Evolutionary conservation across 1,139 yeast species (phyloP).

Genomic region (Keqinozyma sinolaborantium): DNA sequence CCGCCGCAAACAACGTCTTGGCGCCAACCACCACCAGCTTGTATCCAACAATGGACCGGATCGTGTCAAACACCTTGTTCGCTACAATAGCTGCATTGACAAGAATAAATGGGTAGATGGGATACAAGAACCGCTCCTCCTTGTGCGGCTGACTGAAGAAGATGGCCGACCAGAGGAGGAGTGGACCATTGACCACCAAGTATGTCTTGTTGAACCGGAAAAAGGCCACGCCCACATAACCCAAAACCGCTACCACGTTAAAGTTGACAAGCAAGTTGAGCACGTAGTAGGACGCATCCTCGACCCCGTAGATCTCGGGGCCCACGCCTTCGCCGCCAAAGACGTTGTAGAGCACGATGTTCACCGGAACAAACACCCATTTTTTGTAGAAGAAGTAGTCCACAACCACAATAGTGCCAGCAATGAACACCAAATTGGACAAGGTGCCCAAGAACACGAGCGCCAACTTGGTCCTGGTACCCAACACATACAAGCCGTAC

Average conservation of each 20-base stretch:
- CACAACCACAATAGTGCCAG: constrained; percentile 32
- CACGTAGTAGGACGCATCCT: constrained; percentile 74
- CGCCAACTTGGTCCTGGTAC: constrained; percentile 6
- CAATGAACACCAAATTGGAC: constrained; percentile 14
- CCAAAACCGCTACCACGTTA: constrained; percentile 52
- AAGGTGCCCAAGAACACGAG: constrained; percentile 15
- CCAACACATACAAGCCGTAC: constrained; percentile 35
- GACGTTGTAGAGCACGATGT: constrained; percentile 82
- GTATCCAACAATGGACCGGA: constrained; percentile 3
- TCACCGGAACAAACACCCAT: constrained; percentile 68
- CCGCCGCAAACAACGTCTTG: constrained; percentile 16
- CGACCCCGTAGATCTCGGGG: constrained; percentile 89
- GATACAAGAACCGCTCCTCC: constrained; percentile 89
- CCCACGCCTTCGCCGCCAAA: constrained; percentile 71
- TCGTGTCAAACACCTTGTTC: constrained; percentile 3
- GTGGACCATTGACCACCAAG: constrained; percentile 21
- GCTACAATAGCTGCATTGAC: constrained; percentile 59
- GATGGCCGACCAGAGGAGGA: constrained; percentile 62
- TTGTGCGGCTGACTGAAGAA: constrained; percentile 83
- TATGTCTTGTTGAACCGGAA: constrained; percentile 11
- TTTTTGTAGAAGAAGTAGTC: constrained; percentile 70
- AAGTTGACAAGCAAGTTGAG: constrained; percentile 72
- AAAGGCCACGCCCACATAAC: constrained; percentile 31
- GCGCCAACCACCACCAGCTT: constrained; percentile 4
- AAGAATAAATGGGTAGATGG: constrained; percentile 69